Conservation (phyloP, 2,329 filamentous ascomycete genomes). For the Fusarium decemcellulare region DNA sequence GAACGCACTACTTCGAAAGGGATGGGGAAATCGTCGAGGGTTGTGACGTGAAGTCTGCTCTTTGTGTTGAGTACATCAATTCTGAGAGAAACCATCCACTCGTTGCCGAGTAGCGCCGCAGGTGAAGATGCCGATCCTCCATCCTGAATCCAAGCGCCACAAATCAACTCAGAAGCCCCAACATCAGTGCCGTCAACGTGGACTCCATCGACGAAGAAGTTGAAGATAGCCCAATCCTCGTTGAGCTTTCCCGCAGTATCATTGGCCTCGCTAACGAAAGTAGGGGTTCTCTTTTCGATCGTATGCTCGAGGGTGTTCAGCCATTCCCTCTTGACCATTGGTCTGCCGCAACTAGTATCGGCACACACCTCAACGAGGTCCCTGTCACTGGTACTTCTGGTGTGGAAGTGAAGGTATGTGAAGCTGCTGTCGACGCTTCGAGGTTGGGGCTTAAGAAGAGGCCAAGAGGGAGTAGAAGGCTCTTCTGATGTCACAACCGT, state of each 20-base stretch:
- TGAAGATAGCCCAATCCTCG: conserved; percentile 1
- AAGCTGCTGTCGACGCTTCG: not conserved
- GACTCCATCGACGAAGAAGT: not conserved
- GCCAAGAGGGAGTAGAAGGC: no score
- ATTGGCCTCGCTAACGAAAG: not conserved
- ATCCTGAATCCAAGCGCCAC: not conserved
- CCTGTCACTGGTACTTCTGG: not conserved
- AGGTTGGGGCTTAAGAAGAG: not conserved
- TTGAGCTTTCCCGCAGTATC: not conserved
- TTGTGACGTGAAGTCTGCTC: not conserved
- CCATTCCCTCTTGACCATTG: not conserved
- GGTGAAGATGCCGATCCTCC: not conserved
- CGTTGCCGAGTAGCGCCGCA: not conserved
- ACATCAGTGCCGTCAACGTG: not conserved
- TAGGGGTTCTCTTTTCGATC: not conserved
- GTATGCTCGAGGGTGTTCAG: not conserved
- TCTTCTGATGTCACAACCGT: not conserved
- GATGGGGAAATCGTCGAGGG: not conserved
- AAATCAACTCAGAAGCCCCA: not conserved
- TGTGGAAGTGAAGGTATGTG: not conserved
- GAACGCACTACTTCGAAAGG: not conserved
- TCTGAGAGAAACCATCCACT: not conserved
- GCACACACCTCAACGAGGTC: not conserved
- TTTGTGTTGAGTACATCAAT: not conserved
- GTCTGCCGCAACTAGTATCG: not conserved